Conservation (phyloP, 169 alveolate genomes). For the Plasmodium reichenowi region DNA sequence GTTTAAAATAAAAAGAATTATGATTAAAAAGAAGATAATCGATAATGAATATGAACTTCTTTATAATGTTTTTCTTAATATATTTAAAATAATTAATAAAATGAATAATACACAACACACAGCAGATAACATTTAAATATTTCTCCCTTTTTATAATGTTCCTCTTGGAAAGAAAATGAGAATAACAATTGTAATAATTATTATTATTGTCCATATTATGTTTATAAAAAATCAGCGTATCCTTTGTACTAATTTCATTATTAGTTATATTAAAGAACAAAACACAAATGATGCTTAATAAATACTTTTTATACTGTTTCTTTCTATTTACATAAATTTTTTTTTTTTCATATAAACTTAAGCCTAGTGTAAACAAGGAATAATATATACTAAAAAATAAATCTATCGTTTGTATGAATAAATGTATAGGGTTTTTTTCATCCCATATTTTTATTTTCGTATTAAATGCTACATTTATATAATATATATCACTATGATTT, state of each 20-base stretch:
- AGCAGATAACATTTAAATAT: conserved; percentile 24
- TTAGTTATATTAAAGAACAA: conserved; percentile 4
- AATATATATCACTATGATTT: neutral
- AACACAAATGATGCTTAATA: conserved; percentile 32
- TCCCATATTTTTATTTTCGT: conserved; percentile 3
- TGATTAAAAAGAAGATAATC: conserved; percentile 30
- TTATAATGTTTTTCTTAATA: conserved; percentile 25
- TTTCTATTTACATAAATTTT: conserved; percentile 23
- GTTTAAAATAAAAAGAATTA: conserved; percentile 16
- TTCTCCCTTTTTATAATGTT: neutral
- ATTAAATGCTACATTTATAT: too few species aligned
- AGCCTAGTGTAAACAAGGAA: conserved; percentile 10
- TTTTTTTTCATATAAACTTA: conserved; percentile 42
- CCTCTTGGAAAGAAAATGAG: neutral
- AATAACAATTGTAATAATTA: neutral
- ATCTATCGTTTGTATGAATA: conserved; percentile 37
- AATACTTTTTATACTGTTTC: conserved; percentile 38
- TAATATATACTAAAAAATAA: conserved; percentile 48
- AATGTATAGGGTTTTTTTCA: conserved; percentile 9
- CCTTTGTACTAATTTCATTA: neutral
- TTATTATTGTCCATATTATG: neutral
- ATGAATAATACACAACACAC: conserved; percentile 66
- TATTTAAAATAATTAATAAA: conserved; percentile 52
- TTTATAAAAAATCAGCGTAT: conserved; percentile 5
- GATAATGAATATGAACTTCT: conserved; percentile 35